Evolutionary conservation across 352 stramenopile species (phyloP).

Genomic region (Globisporangium uncinulatum): DNA sequence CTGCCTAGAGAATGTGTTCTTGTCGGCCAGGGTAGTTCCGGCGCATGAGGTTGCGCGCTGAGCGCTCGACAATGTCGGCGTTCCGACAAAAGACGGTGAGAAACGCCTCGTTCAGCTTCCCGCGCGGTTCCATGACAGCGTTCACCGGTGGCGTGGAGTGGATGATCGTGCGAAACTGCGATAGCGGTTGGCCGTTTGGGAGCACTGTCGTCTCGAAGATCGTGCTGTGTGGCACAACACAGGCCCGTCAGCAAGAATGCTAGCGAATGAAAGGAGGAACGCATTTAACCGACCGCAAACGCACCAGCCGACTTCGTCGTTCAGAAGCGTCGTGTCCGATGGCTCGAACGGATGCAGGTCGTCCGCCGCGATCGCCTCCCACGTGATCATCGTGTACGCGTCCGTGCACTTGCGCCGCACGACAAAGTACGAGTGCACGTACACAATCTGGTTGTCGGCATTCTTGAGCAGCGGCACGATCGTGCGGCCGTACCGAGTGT

Average conservation of each 20-base stretch:
- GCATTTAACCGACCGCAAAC: not conserved
- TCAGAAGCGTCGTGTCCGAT: constrained; percentile 54
- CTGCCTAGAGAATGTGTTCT: constrained; percentile 3
- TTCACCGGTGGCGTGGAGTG: constrained; percentile 62
- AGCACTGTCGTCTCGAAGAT: constrained; percentile 54
- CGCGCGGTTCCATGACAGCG: constrained; percentile 57
- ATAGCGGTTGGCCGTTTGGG: constrained; percentile 42
- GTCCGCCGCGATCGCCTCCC: constrained; percentile 61
- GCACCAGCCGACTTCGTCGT: constrained; percentile 79
- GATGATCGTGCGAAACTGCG: constrained; percentile 60
- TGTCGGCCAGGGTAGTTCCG: constrained; percentile 42
- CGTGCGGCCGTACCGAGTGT: constrained; percentile 74
- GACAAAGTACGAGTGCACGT: constrained; percentile 77
- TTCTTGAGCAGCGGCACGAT: constrained; percentile 67
- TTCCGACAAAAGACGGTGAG: constrained; percentile 74
- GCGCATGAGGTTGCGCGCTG: constrained; percentile 45
- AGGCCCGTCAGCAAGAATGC: constrained; percentile 3
- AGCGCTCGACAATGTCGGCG: constrained; percentile 64
- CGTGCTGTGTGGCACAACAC: constrained; percentile 25
- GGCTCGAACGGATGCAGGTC: constrained; percentile 61
- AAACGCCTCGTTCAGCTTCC: constrained; percentile 74
- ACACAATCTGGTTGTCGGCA: constrained; percentile 52
- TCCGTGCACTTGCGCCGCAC: constrained; percentile 52
- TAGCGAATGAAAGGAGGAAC: not conserved
- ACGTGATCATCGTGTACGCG: constrained; percentile 57